Percentiles rank a stretch among this genome's conserved stretches.
Evolutionary conservation across 768 basidiomycete species (phyloP).

Genomic region (Rickenella mellea): DNA sequence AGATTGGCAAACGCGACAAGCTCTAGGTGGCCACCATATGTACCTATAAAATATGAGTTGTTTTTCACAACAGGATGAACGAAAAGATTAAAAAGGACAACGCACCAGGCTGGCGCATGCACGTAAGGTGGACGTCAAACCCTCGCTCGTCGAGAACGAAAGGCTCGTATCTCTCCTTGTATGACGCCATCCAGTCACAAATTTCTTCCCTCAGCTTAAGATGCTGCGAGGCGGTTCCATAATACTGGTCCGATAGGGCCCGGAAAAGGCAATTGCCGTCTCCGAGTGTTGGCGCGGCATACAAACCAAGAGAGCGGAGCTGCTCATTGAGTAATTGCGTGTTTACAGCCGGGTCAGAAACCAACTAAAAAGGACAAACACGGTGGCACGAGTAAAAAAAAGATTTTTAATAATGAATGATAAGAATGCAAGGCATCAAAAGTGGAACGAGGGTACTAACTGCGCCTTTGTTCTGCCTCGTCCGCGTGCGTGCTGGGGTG

Average conservation of each 20-base stretch:
- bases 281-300: constrained; percentile 79
- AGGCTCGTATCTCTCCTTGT: constrained; percentile 68
- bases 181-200: constrained; percentile 70
- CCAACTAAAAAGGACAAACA: not conserved
- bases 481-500: constrained; percentile 2
- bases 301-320: constrained; percentile 70
- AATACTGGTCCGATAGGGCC: constrained; percentile 80
- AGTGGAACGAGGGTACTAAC: not conserved
- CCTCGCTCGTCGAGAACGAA: constrained; percentile 86
- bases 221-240: constrained; percentile 66
- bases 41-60: constrained; percentile 34
- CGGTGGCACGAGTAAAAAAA: not conserved
- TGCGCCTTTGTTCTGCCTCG: constrained; percentile 1
- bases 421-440: not conserved
- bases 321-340: constrained; percentile 61
- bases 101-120: constrained; percentile 74
- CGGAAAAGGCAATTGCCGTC: constrained; percentile 95
- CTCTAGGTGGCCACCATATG: constrained; percentile 91
- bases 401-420: not conserved
- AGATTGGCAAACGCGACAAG: constrained; percentile 88
- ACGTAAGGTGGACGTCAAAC: constrained; percentile 57
- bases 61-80: not conserved
- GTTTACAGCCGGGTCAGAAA: constrained; percentile 53
- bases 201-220: constrained; percentile 60
- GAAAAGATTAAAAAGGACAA: constrained; percentile 9